Percentiles rank a stretch among this genome's conserved stretches.
Evolutionary conservation across 2,329 filamentous ascomycete species (phyloP).

Genomic region (Fusarium drepaniforme): DNA sequence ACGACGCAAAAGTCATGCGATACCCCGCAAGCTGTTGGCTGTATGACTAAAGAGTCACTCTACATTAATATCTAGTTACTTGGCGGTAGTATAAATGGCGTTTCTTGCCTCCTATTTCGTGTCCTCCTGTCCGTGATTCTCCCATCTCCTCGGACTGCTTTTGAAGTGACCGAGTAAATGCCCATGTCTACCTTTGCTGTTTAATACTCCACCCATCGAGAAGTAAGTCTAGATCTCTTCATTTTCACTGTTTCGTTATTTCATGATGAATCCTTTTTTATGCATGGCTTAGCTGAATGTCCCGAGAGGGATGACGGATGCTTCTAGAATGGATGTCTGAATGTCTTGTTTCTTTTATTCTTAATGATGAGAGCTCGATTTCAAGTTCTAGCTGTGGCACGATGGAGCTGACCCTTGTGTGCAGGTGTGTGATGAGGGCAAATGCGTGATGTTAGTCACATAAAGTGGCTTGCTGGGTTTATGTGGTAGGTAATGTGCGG

Average conservation of each 20-base stretch:
- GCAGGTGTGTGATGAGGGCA: not conserved
- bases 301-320: conserved; percentile 40
- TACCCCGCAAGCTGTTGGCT: conserved; percentile 36
- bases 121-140: not conserved
- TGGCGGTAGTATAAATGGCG: conserved; percentile 30
- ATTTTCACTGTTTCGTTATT: not conserved
- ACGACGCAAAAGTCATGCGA: conserved; percentile 36
- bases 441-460: not conserved
- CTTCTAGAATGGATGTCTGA: conserved; percentile 49
- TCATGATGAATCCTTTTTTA: conserved; percentile 47
- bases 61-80: conserved; percentile 15
- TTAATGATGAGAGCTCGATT: not conserved
- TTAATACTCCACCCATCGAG: not conserved
- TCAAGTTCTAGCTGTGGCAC: not conserved
- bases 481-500: not conserved
- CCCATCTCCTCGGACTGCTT: not conserved
- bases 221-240: conserved; percentile 22
- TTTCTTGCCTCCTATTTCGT: not conserved
- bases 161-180: not conserved
- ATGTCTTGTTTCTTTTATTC: not conserved
- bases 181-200: not conserved
- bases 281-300: conserved; percentile 52
- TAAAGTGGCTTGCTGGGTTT: not conserved
- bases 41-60: conserved; percentile 18
- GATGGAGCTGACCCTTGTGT: conserved; percentile 10